Evolutionary conservation across 768 basidiomycete genomes (phyloP).

Genomic region (Pleurotus eryngii): DNA sequence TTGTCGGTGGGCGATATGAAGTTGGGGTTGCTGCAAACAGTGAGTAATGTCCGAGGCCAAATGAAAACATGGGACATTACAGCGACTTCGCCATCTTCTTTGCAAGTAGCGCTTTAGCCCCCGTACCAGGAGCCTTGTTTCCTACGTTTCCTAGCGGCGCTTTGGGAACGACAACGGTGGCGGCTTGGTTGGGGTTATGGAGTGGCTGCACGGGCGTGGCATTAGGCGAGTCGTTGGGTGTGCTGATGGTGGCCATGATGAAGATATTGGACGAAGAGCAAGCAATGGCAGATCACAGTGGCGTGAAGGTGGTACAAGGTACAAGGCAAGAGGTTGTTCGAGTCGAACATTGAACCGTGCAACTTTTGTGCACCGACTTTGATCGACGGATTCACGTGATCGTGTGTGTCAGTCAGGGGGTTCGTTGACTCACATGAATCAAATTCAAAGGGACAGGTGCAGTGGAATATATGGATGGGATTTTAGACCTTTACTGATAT

Average conservation of each 20-base stretch:
- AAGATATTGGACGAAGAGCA: conserved; percentile 7
- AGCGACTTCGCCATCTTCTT: conserved; percentile 90
- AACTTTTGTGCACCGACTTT: neutral
- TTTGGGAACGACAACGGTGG: conserved; percentile 73
- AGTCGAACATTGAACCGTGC: conserved; percentile 2
- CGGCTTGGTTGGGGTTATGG: conserved; percentile 82
- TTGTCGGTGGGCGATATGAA: conserved; percentile 94
- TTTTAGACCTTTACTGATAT: no score
- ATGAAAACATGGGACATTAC: conserved; percentile 44
- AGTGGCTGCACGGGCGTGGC: conserved; percentile 70
- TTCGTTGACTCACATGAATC: no score
- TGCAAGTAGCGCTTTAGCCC: conserved; percentile 86
- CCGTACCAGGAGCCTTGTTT: conserved; percentile 67
- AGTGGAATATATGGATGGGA: neutral
- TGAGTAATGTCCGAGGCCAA: neutral
- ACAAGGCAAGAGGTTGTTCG: neutral
- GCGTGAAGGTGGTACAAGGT: conserved; percentile 2
- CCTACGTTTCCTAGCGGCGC: conserved; percentile 70
- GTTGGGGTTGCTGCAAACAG: conserved; percentile 66
- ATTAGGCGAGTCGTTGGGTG: conserved; percentile 66
- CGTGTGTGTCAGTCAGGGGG: neutral
- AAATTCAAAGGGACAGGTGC: neutral
- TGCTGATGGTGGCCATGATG: conserved; percentile 52
- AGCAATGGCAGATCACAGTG: neutral
- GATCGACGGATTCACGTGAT: conserved; percentile 1